Base-by-base conservation (phyloP, 352 stramenopile genomes). In the Pythium chondricola region DNA sequence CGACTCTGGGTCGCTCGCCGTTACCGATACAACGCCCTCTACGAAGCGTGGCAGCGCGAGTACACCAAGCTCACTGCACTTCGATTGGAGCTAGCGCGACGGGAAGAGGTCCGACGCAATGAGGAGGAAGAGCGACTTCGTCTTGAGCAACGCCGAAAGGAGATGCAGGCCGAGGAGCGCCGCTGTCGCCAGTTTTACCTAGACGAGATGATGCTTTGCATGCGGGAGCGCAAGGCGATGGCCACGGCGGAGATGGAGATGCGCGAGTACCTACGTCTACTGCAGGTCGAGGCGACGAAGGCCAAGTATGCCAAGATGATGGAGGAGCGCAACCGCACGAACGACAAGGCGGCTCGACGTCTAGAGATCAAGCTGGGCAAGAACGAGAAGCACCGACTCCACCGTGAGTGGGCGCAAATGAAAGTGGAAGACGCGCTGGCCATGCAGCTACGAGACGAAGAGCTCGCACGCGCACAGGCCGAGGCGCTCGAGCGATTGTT, bases 351-450 rank as follows among this genome's bases (percentile, higher is more conserved):
- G 0, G 74, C 74, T 3, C 76, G 80, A 4, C 73, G 80, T 2
- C 58, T 87, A 2, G 77, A 91, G 43, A 91, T 91, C 39, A 91
- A 91, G 44, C 47, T 71, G 3, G 74, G 77, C 14, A 91, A 91
- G 54, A 83, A 85, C 18, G 80, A 91, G 26, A 75, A 88, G 43
- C 77, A 89, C 43, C 69, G 77, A 4, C 43, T 91, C 2, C 64
- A 88, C 40, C 69, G 74, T 3, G 80, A 91, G 46, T 91, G 80
- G 77, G 53, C 66, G 0, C 63, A 76, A 11, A 83, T 88, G 24
- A 76, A 81, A 35, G 18, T 61, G 1, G 80, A 91, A 55, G 80
- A 91, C 22, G 74, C 75, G 7, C 48, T 88, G 3, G 63, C 74
- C 0, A 72, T 69, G 45, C 67, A 85, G 22, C 51, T 89, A 11